Conservation (phyloP, 176 grass and related monocot species). For the Carex myosuroides region DNA sequence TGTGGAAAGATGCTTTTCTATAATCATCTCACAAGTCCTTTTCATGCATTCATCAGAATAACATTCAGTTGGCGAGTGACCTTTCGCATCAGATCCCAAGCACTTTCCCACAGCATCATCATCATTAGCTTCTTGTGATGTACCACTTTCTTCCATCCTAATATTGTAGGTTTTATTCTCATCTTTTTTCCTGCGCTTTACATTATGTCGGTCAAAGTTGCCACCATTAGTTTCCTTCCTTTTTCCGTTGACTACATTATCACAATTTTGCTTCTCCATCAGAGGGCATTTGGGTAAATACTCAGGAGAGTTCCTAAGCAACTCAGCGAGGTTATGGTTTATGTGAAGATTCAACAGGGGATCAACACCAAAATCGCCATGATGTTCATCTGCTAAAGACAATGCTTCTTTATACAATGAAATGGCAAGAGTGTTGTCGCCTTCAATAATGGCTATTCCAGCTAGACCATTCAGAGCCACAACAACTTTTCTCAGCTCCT, state of each 20-base stretch:
- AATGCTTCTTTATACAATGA: slow-evolving; percentile 88
- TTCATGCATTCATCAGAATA: slow-evolving; percentile 74
- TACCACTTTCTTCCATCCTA: slow-evolving; percentile 27
- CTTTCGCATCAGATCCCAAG: slow-evolving; percentile 27
- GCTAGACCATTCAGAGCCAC: slow-evolving; percentile 91
- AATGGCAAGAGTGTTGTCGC: slow-evolving; percentile 57
- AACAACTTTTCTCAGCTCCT: slow-evolving; percentile 87
- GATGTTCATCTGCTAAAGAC: slow-evolving; percentile 60
- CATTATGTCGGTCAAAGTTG: slow-evolving; percentile 39
- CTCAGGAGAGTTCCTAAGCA: slow-evolving; percentile 58
- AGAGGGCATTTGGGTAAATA: slow-evolving; percentile 59
- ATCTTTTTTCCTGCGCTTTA: slow-evolving; percentile 52
- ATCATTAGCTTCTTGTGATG: slow-evolving; percentile 31
- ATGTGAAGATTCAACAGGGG: slow-evolving; percentile 94
- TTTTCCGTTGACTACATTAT: slow-evolving; percentile 33
- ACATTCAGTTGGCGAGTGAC: slow-evolving; percentile 51
- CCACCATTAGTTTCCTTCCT: slow-evolving; percentile 37
- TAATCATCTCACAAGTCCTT: slow-evolving; percentile 66
- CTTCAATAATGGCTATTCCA: slow-evolving; percentile 81
- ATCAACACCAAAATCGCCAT: slow-evolving; percentile 74
- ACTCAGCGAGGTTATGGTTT: slow-evolving; percentile 79
- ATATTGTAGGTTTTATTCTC: slow-evolving; percentile 16
- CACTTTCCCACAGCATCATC: slow-evolving; percentile 20
- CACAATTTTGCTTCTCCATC: slow-evolving; percentile 28
- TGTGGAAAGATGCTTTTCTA: slow-evolving; percentile 65